These are phyloP conservation scores for Aspergillus coremiiformis DNA, from an alignment of 495 filamentous ascomycete genomes.

Conservation along the genomic window DNA sequence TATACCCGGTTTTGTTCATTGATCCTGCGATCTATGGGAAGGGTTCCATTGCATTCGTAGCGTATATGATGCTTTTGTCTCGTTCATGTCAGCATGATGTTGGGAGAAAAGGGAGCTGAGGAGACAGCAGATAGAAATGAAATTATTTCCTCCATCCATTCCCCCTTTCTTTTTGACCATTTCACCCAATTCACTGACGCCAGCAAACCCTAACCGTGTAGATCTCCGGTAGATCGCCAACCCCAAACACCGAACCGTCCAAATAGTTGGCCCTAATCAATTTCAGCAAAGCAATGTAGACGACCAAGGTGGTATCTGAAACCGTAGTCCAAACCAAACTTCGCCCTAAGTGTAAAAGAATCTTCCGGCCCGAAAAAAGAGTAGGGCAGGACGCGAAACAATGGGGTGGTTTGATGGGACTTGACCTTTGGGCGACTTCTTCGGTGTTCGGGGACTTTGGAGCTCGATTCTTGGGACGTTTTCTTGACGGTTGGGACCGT, in stretches of 20 bases:
- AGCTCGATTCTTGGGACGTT: too few relatives aligned
- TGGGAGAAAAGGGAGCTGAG: not conserved
- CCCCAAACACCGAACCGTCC: not conserved
- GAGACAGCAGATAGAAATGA: not conserved
- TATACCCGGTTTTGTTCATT: not conserved
- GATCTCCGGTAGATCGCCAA: not conserved
- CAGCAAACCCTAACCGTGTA: too few relatives aligned
- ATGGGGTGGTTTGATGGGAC: not conserved
- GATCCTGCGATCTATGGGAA: not conserved
- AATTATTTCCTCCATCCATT: not conserved
- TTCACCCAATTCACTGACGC: too few relatives aligned
- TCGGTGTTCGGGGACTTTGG: not conserved
- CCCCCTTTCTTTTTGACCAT: too few relatives aligned
- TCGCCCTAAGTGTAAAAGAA: too few relatives aligned
- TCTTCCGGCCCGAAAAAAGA: too few relatives aligned
- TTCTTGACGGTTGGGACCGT: not conserved
- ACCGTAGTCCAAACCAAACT: too few relatives aligned
- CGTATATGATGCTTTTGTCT: not conserved
- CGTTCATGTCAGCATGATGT: not conserved
- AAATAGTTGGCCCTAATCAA: not conserved
- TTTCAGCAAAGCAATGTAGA: too few relatives aligned
- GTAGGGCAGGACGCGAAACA: not conserved
- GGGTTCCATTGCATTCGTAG: not conserved
- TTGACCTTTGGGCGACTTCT: not conserved
- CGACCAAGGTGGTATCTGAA: too few relatives aligned